A percentile compares a stretch with the other conserved stretches of the same genome.
Conservation (phyloP, 2,329 filamentous ascomycete species). For the Hypoxylon sp. region DNA sequence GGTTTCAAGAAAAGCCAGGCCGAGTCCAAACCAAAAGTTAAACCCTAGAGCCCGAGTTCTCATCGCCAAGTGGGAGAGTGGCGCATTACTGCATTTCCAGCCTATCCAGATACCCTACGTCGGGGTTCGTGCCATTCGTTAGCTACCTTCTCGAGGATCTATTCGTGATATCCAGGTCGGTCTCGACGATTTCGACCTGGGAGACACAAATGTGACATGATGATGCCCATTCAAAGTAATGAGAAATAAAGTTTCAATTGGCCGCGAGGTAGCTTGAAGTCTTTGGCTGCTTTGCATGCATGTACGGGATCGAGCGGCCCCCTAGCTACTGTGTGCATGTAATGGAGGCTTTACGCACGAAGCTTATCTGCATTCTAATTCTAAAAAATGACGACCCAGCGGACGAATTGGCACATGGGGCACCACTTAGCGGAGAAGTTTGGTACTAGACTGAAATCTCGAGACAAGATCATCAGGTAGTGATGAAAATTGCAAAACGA, state of each 20-base stretch:
- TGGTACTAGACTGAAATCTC: constrained; percentile 39
- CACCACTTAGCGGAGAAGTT: constrained; percentile 35
- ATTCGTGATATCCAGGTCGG: constrained; percentile 7
- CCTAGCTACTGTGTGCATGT: neutral
- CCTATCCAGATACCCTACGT: constrained; percentile 11
- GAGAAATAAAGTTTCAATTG: constrained; percentile 26
- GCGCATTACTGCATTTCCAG: constrained; percentile 12
- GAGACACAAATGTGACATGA: constrained; percentile 18
- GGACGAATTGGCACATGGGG: constrained; percentile 39
- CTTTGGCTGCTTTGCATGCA: constrained; percentile 12
- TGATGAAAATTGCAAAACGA: constrained; percentile 22
- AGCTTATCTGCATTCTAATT: constrained; percentile 39
- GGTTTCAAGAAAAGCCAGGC: constrained; percentile 14
- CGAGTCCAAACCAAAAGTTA: constrained; percentile 21
- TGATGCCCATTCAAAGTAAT: constrained; percentile 8
- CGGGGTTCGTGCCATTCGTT: constrained; percentile 8
- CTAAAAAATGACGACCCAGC: constrained; percentile 27
- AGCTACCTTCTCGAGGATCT: constrained; percentile 1
- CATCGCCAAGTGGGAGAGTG: constrained; percentile 19
- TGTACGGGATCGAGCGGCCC: neutral
- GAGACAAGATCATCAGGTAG: constrained; percentile 19
- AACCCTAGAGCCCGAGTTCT: constrained; percentile 13
- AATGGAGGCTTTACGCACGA: constrained; percentile 31
- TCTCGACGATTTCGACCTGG: constrained; percentile 16
- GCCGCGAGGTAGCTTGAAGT: constrained; percentile 14